phyloP scores from a whole-genome alignment of 2,329 filamentous ascomycete genomes.

The Camillea tinctor region DNA sequence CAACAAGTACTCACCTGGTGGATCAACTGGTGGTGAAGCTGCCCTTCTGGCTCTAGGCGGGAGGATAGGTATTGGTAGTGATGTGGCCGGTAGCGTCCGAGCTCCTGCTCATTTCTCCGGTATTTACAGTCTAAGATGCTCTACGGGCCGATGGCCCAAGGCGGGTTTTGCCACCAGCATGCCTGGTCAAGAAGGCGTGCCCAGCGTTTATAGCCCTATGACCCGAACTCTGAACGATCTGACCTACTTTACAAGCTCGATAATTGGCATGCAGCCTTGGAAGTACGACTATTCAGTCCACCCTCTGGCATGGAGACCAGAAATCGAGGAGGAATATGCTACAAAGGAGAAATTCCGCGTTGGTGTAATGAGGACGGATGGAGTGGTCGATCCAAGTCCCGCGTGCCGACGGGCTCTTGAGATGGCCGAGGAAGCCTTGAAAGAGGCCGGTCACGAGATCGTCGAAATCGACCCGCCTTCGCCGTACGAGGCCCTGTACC shows the following conservation, averaged over 20 bases:
- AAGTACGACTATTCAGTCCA: constrained; percentile 84
- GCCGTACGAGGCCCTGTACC: constrained; percentile 71
- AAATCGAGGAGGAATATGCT: constrained; percentile 57
- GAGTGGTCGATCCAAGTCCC: constrained; percentile 82
- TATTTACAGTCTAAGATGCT: constrained; percentile 83
- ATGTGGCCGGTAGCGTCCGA: constrained; percentile 86
- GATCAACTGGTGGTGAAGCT: constrained; percentile 82
- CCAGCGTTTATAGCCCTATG: constrained; percentile 91
- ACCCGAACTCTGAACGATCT: constrained; percentile 80
- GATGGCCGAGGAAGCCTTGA: constrained; percentile 67
- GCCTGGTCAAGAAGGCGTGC: constrained; percentile 87
- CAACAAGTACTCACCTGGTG: constrained; percentile 79
- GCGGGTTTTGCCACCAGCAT: constrained; percentile 81
- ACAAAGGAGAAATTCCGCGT: constrained; percentile 66
- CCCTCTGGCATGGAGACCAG: constrained; percentile 73
- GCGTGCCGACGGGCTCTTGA: constrained; percentile 77
- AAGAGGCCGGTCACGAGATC: constrained; percentile 72
- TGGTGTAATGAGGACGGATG: constrained; percentile 75
- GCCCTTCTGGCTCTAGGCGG: constrained; percentile 80
- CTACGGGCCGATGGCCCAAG: constrained; percentile 88
- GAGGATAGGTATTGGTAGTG: constrained; percentile 84
- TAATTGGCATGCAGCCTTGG: constrained; percentile 85
- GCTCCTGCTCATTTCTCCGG: constrained; percentile 87
- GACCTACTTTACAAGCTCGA: constrained; percentile 75
- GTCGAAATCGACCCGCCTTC: constrained; percentile 61